A percentile compares a stretch with the other conserved stretches of the same genome.
phyloP scores from a whole-genome alignment of 192 early-diverging fungal species.

The Physocladia obscura region DNA sequence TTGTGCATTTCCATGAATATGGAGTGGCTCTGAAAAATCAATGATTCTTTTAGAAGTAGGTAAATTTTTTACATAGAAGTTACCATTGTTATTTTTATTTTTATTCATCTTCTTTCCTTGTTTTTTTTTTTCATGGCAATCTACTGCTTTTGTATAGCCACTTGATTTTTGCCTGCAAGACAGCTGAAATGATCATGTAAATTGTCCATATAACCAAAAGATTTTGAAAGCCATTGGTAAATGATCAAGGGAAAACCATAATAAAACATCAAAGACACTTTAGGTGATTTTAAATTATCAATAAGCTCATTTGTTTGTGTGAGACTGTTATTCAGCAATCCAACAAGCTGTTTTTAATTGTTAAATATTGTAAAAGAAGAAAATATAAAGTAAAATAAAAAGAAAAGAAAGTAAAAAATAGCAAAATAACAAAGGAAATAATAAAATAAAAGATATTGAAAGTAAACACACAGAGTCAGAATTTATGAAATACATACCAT shows the following conservation, averaged over 20 bases:
- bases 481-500: too few species aligned
- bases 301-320: neutral
- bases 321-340: neutral
- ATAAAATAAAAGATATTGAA: neutral
- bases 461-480: neutral
- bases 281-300: neutral
- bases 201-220: neutral
- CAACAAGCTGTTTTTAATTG: neutral
- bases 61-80: neutral
- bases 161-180: too few species aligned
- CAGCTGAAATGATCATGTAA: neutral
- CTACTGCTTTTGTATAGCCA: neutral
- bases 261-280: neutral
- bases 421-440: neutral
- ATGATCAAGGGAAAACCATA: neutral
- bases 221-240: neutral
- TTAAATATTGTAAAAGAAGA: too few species aligned
- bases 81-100: neutral
- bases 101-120: too few species aligned
- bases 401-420: too few species aligned
- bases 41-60: neutral
- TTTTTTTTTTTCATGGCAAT: neutral
- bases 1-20: neutral
- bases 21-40: neutral
- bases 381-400: too few species aligned